phyloP scores from a whole-genome alignment of 202 grass and related monocot species.

The Alloteropsis angusta region DNA sequence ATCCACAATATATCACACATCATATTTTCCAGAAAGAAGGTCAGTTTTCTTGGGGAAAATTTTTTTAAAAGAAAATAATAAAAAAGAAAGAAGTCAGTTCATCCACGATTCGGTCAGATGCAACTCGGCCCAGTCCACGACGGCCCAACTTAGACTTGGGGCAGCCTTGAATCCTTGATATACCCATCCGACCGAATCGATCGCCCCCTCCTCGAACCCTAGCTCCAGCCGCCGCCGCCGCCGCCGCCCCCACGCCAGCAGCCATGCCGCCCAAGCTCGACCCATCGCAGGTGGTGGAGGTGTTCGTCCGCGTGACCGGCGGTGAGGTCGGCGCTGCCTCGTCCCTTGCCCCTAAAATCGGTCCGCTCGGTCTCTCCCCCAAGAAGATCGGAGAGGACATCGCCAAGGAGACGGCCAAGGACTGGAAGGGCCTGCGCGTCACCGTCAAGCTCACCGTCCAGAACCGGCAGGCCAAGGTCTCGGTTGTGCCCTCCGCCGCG shows the following conservation, averaged over 20 bases:
- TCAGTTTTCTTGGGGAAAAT: too few species aligned
- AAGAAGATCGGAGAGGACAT: conserved; percentile 97
- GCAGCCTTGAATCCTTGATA: not conserved
- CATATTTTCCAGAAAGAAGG: too few species aligned
- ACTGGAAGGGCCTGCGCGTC: conserved; percentile 90
- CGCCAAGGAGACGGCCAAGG: conserved; percentile 91
- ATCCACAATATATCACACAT: too few species aligned
- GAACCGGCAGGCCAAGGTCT: conserved; percentile 91
- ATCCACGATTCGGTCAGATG: not conserved
- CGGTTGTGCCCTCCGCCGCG: conserved; percentile 75
- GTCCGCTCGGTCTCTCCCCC: conserved; percentile 79
- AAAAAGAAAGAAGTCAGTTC: too few species aligned
- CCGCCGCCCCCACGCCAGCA: conserved; percentile 10
- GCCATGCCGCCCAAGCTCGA: conserved; percentile 79
- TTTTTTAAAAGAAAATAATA: too few species aligned
- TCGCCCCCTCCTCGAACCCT: not conserved
- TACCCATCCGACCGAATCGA: not conserved
- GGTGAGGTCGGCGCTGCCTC: conserved; percentile 82
- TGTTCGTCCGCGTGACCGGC: conserved; percentile 82
- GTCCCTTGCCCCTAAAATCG: conserved; percentile 77
- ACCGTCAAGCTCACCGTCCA: conserved; percentile 96
- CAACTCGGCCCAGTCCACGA: not conserved
- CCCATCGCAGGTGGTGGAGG: conserved; percentile 78
- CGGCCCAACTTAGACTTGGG: not conserved
- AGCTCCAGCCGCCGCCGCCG: not conserved